These are phyloP conservation scores for Tetraselmis chui DNA, from an alignment of 139 green algal genomes.

Conservation along the genomic window DNA sequence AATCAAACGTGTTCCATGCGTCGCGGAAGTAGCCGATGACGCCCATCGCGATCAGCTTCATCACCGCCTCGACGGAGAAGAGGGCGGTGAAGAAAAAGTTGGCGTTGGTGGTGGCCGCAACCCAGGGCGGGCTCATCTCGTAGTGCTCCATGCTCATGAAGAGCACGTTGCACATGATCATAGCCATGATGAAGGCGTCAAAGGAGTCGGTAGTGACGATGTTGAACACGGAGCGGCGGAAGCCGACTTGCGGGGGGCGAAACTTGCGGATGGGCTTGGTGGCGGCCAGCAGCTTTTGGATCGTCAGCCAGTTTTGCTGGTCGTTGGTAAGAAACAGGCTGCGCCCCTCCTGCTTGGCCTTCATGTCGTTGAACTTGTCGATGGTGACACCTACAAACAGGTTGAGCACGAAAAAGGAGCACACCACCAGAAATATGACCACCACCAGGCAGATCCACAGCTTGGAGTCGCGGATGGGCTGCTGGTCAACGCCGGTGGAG, in stretches of 20 bases:
- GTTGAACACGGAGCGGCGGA: slow-evolving; percentile 23
- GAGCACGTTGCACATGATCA: slow-evolving; percentile 47
- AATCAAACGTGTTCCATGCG: slow-evolving; percentile 65
- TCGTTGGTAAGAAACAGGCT: slow-evolving; percentile 41
- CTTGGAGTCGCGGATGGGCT: slow-evolving; percentile 41
- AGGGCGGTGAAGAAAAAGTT: slow-evolving; percentile 54
- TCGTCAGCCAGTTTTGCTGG: slow-evolving; percentile 53
- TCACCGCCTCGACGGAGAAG: slow-evolving; percentile 43
- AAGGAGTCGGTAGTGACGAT: slow-evolving; percentile 31
- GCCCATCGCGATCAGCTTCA: slow-evolving; percentile 44
- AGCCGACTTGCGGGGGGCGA: slow-evolving; percentile 9
- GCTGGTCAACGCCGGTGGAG: slow-evolving; percentile 32
- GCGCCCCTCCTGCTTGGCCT: slow-evolving; percentile 36
- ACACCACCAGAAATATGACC: slow-evolving; percentile 49
- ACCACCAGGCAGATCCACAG: slow-evolving; percentile 18
- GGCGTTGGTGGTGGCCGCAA: slow-evolving; percentile 16
- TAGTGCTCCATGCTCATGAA: slow-evolving; percentile 39
- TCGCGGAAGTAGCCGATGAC: slow-evolving; percentile 44
- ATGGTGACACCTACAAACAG: no score
- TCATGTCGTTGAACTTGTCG: slow-evolving; percentile 37
- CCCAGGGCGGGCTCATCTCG: slow-evolving; percentile 31
- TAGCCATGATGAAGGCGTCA: slow-evolving; percentile 42
- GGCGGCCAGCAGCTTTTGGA: slow-evolving; percentile 39
- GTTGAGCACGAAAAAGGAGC: slow-evolving; percentile 29
- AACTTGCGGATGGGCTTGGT: slow-evolving; percentile 14